A percentile compares a stretch with the other conserved stretches of the same genome.
Conservation (phyloP, 225 moss, liverwort and hornwort species). For the Sphagnum contortum region DNA sequence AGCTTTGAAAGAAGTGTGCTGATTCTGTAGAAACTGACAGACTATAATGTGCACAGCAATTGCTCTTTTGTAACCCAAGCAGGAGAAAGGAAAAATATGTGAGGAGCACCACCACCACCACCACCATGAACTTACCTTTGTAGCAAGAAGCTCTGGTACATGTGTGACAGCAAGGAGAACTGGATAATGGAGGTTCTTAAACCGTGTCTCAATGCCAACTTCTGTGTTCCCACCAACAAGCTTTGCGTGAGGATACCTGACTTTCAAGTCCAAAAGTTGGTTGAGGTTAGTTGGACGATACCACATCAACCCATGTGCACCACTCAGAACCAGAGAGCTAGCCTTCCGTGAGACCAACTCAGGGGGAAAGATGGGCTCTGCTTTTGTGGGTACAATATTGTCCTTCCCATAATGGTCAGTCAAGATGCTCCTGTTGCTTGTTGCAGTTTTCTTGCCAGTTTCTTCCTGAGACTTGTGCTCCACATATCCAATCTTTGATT, state of each 20-base stretch:
- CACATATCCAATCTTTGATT: conserved; percentile 3
- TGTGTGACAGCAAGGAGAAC: conserved; percentile 79
- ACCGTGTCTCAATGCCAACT: conserved; percentile 84
- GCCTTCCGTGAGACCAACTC: conserved; percentile 45
- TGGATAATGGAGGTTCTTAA: conserved; percentile 67
- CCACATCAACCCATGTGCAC: conserved; percentile 70
- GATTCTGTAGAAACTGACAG: too few relatives aligned
- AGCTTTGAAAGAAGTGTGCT: too few relatives aligned
- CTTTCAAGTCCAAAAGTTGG: conserved; percentile 56
- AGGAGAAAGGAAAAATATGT: too few relatives aligned
- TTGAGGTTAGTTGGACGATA: conserved; percentile 66
- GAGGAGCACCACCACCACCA: too few relatives aligned
- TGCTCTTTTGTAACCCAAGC: too few relatives aligned
- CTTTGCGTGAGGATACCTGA: conserved; percentile 50
- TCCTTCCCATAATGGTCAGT: conserved; percentile 24
- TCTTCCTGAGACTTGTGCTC: conserved; percentile 11
- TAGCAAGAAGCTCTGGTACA: conserved; percentile 58
- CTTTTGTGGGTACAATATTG: conserved; percentile 19
- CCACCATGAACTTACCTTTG: background rate
- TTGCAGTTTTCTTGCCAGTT: conserved; percentile 2
- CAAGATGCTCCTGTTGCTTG: background rate
- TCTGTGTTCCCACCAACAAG: conserved; percentile 89
- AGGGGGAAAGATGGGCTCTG: conserved; percentile 78
- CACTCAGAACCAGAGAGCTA: conserved; percentile 48
- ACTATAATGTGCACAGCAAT: too few relatives aligned